Evolutionary conservation across 2,329 filamentous ascomycete genomes (phyloP), one percentile per base, ranked within the genome.

Genomic region (Fusarium sp.): DNA sequence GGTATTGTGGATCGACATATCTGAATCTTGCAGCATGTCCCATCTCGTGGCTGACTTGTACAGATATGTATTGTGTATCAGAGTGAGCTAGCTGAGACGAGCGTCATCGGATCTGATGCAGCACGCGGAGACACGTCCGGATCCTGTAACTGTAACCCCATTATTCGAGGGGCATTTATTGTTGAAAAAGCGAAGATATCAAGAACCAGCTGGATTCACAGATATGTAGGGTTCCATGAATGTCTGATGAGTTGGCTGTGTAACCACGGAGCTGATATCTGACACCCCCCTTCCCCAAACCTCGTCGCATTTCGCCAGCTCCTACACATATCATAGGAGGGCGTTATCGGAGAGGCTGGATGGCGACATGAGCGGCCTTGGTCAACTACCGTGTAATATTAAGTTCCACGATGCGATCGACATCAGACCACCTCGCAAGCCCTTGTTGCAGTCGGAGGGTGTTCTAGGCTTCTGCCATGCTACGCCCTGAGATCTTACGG

Each of bases 341-440:
- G 49, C 46, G 47, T 57, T 61, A 44, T 66, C 52, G 48, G 43
- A 44, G 28, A 61, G 40, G 64, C 55, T 52, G 65, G 52, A 45
- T 48, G 40, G 40, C 41, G 52, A 43, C 48, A 52, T 58, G 54
- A 38, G 45, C 58, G 53, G 34, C 25, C 36, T 43, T 19, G 34
- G n/a, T 24, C 34, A 51, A 48, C 38, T 48, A 47, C 54, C 58
- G 50, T 53, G 53, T 42, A 53, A 46, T 53, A 63, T 55, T 61
- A 57, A 70, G 64, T 64, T 65, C 56, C 67, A 65, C 64, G 44
- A 54, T 45, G 47, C 47, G 63, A 70, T 70, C 65, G 54, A 70
- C 59, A 70, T 70, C 68, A 70, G 68, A 53, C 68, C 68, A 70
- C 63, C 48, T 69, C 52, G 43, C 65, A 67, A 70, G 67, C 67